These are phyloP conservation scores for Pichia inconspicua DNA, from an alignment of 1,139 yeast genomes.

Conservation along the genomic window DNA sequence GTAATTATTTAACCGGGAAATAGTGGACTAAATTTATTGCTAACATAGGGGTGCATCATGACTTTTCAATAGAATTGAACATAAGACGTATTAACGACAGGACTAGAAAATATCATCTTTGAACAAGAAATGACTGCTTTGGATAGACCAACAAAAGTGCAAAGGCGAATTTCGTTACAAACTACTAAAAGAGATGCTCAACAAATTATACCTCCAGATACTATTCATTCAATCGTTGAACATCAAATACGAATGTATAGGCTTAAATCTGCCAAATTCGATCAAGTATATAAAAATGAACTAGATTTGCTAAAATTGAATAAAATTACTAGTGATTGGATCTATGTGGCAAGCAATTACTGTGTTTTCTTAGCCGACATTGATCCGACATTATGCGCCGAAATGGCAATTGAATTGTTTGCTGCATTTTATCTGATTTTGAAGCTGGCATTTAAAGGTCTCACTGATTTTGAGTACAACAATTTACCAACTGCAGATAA, in stretches of 20 bases:
- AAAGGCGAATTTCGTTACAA: slow-evolving; percentile 8
- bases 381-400: slow-evolving; percentile 9
- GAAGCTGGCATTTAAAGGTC: slow-evolving; percentile 4
- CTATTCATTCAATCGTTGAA: slow-evolving; percentile 4
- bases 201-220: slow-evolving; percentile 1
- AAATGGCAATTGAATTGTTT: slow-evolving; percentile 9
- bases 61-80: too few species aligned
- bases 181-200: slow-evolving; percentile 1
- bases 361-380: slow-evolving; percentile 9
- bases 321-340: slow-evolving; percentile 11
- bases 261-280: slow-evolving; percentile 1
- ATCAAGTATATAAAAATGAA: slow-evolving; percentile 4
- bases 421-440: slow-evolving; percentile 8
- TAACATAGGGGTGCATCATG: background rate
- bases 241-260: slow-evolving; percentile 5
- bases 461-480: background rate
- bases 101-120: background rate
- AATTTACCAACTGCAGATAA: slow-evolving; percentile 1
- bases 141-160: background rate
- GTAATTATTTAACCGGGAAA: background rate
- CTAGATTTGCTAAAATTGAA: background rate
- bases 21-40: too few species aligned
- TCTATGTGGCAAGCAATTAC: slow-evolving; percentile 11
- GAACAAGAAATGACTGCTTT: background rate
- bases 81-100: too few species aligned